Conservation (phyloP, 371 early-diverging fungal genomes). For the Mortierella sp. region DNA sequence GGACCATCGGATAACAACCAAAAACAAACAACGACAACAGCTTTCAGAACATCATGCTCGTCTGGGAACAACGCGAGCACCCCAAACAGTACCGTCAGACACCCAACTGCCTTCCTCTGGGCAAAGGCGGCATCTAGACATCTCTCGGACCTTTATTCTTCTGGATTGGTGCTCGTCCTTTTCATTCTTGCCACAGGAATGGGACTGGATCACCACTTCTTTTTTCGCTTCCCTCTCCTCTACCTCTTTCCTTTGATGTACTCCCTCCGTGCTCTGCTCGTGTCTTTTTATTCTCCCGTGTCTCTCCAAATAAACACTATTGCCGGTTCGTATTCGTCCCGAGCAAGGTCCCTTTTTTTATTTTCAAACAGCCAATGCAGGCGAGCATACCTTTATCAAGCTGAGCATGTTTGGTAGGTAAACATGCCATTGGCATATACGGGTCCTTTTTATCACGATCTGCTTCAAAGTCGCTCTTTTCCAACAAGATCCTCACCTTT, state of each 20-base stretch:
- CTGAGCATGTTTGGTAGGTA: too few species aligned
- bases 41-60: conserved; percentile 48
- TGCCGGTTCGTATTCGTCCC: not conserved
- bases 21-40: conserved; percentile 3
- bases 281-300: not conserved
- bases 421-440: too few species aligned
- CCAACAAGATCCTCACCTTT: too few species aligned
- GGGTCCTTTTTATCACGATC: too few species aligned
- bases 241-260: not conserved
- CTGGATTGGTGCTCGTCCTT: not conserved
- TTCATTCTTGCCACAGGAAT: not conserved
- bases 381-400: too few species aligned
- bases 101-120: conserved; percentile 45
- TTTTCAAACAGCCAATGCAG: too few species aligned
- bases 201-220: not conserved
- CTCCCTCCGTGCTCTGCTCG: not conserved
- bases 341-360: too few species aligned
- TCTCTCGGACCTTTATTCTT: not conserved
- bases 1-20: not conserved
- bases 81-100: conserved; percentile 25
- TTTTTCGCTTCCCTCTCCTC: not conserved
- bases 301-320: not conserved
- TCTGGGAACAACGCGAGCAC: conserved; percentile 49
- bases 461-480: too few species aligned
- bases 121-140: conserved; percentile 37